Base-by-base conservation (phyloP, 306 rosid species). In the Herpetospermum pedunculosum region DNA sequence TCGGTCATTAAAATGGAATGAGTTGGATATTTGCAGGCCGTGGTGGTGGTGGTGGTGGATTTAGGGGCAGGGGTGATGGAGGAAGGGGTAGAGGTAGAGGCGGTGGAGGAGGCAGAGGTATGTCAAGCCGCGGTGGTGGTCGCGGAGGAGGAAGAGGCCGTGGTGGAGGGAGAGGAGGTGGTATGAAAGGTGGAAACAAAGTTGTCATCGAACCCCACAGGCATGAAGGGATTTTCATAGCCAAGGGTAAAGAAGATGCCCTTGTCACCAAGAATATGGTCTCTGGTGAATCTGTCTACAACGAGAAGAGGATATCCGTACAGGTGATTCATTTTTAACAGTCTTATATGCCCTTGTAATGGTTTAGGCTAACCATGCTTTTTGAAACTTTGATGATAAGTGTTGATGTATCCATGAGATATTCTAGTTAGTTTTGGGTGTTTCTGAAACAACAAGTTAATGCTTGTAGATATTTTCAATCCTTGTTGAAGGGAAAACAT, bases 201-300 rank as follows among this genome's bases (percentile, higher is more conserved):
- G 87, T 83, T n/a, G 58, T 81, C 2, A 75, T 85, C 30, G 85
- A 83, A 72, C 89, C 85, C 8, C 89, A 85, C 32, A 77, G 96
- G 47, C 98, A 92, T 28, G 92, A 80, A 4, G 96, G 98, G 2
- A 89, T 92, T 4, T 92, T 92, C 85, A 86, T 88, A 65, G 95
- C 92, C 0, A 92, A 85, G 88, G 98, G 96, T 19, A 90, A 90
- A 47, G 91, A 88, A 78, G 96, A 92, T 83, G 96, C 96, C 11
- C 92, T 92, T 82, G 95, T 92, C 21, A 92, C 98, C 11, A 88
- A 78, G 84, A 92, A 92, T 77, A 26, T 92, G 77, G 98, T 88
- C 35, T 89, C 92, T 6, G 98, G 98, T 18, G 96, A 87, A 74
- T 94, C 96, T 74, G 96, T 92, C 73, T 92, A 92, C 77, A 88